phyloP scores from a whole-genome alignment of 345 rosid species.

The Salix dunnii region DNA sequence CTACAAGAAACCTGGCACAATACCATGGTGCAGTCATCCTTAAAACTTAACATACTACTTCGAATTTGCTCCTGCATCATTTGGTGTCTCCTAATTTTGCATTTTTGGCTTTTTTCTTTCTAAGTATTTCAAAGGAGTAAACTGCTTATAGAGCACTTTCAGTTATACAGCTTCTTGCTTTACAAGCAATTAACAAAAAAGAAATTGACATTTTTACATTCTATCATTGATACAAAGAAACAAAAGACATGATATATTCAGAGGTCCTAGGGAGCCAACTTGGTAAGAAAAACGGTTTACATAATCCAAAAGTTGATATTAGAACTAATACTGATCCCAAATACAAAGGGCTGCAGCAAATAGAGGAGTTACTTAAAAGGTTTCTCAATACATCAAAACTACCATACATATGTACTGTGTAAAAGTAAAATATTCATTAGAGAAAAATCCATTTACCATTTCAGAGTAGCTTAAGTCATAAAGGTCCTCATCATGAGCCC shows the following conservation, averaged over 20 bases:
- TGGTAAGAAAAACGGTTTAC: no score
- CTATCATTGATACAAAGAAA: not conserved
- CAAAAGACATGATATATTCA: not conserved
- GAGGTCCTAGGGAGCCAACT: not conserved
- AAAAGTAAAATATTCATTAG: conserved; percentile 2
- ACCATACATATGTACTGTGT: not conserved
- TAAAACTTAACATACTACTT: not conserved
- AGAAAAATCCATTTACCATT: conserved; percentile 46
- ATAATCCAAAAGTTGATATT: not conserved
- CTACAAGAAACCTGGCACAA: not conserved
- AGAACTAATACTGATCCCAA: not conserved
- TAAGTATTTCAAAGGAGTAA: not conserved
- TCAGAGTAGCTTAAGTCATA: conserved; percentile 80
- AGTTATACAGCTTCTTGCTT: not conserved
- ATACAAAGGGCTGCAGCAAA: not conserved
- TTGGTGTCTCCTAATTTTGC: not conserved
- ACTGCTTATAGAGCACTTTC: not conserved
- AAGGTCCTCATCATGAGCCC: conserved; percentile 88
- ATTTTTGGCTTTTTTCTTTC: conserved; percentile 1
- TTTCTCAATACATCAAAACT: not conserved
- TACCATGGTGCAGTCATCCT: not conserved
- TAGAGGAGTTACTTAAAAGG: not conserved
- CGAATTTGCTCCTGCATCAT: not conserved
- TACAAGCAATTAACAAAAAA: not conserved
- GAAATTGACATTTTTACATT: not conserved